Percentiles rank a stretch among this genome's conserved stretches.
Conservation (phyloP, 495 filamentous ascomycete species). For the Podospora sp. region DNA sequence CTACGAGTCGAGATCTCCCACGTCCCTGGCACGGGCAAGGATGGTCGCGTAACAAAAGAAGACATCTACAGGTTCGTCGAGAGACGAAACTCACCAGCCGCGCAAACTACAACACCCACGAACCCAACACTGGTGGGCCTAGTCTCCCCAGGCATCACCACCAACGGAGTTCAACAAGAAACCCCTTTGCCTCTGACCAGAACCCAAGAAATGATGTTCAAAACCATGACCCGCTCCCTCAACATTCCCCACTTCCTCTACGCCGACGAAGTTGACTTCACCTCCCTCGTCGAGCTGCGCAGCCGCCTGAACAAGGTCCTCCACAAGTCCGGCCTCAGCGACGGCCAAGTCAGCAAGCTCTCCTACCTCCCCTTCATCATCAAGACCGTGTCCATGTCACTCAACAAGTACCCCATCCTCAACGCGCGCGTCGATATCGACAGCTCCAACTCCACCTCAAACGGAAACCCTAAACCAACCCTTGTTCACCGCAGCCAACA, state of each 20-base stretch:
- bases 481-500: slow-evolving; percentile 79
- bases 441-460: slow-evolving; percentile 56
- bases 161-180: slow-evolving; percentile 61
- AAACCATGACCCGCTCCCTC: slow-evolving; percentile 92
- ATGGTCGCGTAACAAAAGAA: slow-evolving; percentile 89
- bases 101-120: neutral
- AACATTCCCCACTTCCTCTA: slow-evolving; percentile 93
- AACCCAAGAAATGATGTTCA: slow-evolving; percentile 93
- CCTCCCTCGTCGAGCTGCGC: slow-evolving; percentile 68
- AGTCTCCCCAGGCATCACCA: slow-evolving; percentile 20
- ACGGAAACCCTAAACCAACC: slow-evolving; percentile 59
- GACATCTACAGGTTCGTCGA: slow-evolving; percentile 78
- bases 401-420: slow-evolving; percentile 79
- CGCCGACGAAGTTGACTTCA: slow-evolving; percentile 81
- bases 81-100: slow-evolving; percentile 37
- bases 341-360: slow-evolving; percentile 58
- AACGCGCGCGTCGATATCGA: slow-evolving; percentile 78
- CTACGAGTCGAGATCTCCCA: slow-evolving; percentile 73
- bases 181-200: slow-evolving; percentile 66
- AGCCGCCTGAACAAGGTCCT: slow-evolving; percentile 64
- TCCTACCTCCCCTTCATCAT: slow-evolving; percentile 93
- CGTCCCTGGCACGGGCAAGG: slow-evolving; percentile 83
- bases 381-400: slow-evolving; percentile 87
- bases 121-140: slow-evolving; percentile 17
- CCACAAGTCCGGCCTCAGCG: slow-evolving; percentile 42